A percentile compares a stretch with the other conserved stretches of the same genome.
Evolutionary conservation across 1,284 basidiomycete species (phyloP).

Genomic region (Boletellus deceptivus): DNA sequence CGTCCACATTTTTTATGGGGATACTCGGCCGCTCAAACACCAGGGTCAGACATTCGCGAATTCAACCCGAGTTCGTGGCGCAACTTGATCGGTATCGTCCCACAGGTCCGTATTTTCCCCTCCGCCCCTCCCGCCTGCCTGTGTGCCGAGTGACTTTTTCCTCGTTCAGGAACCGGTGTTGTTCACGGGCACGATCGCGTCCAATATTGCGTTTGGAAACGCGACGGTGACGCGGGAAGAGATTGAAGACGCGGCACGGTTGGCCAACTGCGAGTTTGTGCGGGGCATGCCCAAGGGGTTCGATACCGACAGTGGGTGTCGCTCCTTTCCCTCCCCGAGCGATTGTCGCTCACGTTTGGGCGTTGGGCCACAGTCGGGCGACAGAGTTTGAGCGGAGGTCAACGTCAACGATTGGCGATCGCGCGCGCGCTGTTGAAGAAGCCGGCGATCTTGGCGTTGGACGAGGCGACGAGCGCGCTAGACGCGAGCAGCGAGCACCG

Average conservation of each 20-base stretch:
- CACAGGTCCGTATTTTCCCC: conserved; percentile 47
- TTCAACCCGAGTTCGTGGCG: conserved; percentile 87
- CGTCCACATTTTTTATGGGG: not conserved
- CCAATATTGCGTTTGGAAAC: conserved; percentile 91
- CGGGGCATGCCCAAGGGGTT: conserved; percentile 87
- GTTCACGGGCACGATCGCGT: conserved; percentile 87
- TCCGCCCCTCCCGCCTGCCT: no score
- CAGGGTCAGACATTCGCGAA: conserved; percentile 64
- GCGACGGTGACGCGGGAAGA: conserved; percentile 72
- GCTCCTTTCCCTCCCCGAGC: no score
- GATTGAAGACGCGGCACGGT: conserved; percentile 83
- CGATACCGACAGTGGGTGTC: conserved; percentile 60
- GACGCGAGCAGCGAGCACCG: conserved; percentile 88
- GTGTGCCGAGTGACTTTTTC: not conserved
- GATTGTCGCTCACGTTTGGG: no score
- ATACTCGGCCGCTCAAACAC: not conserved
- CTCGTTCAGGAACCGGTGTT: conserved; percentile 62
- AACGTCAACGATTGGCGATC: conserved; percentile 73
- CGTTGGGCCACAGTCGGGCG: conserved; percentile 59
- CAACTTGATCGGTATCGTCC: conserved; percentile 83
- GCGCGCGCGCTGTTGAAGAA: conserved; percentile 83
- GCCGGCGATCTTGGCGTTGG: conserved; percentile 77
- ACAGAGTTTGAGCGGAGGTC: conserved; percentile 72
- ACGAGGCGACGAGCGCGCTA: conserved; percentile 83
- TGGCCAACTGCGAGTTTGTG: conserved; percentile 96